A percentile compares a stretch with the other conserved stretches of the same genome.
Conservation (phyloP, 768 basidiomycete species). For the Psilocybe sp. region DNA sequence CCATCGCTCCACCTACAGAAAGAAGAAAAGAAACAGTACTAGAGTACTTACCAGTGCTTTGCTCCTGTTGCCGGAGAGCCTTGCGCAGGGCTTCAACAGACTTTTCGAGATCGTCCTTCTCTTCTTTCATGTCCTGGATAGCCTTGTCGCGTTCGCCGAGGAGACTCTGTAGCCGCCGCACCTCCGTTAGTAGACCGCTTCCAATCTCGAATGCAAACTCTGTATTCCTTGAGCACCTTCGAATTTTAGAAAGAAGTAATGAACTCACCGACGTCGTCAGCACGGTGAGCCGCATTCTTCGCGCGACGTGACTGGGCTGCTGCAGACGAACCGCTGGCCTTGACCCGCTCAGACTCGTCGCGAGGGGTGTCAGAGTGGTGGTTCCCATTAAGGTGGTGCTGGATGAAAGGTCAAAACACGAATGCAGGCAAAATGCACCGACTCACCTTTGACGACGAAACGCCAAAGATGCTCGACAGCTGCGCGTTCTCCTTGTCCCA, state of each 20-base stretch:
- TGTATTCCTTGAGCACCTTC: conserved; percentile 23
- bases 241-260: conserved; percentile 10
- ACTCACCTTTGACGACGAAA: conserved; percentile 49
- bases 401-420: conserved; percentile 8
- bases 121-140: conserved; percentile 87
- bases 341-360: conserved; percentile 61
- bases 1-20: too few species aligned
- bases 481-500: conserved; percentile 84
- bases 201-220: conserved; percentile 99
- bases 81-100: conserved; percentile 70
- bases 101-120: conserved; percentile 85
- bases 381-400: conserved; percentile 46
- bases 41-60: conserved; percentile 60
- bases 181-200: conserved; percentile 86
- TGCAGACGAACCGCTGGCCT: conserved; percentile 65
- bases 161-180: conserved; percentile 85
- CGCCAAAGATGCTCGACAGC: conserved; percentile 68
- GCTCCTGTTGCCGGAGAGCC: conserved; percentile 78
- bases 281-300: conserved; percentile 88
- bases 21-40: too few species aligned
- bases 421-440: conserved; percentile 3
- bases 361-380: conserved; percentile 55
- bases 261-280: conserved; percentile 81
- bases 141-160: conserved; percentile 91
- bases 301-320: conserved; percentile 86